phyloP scores from a whole-genome alignment of 2,329 filamentous ascomycete genomes.

The Aspergillus thermomutatus region DNA sequence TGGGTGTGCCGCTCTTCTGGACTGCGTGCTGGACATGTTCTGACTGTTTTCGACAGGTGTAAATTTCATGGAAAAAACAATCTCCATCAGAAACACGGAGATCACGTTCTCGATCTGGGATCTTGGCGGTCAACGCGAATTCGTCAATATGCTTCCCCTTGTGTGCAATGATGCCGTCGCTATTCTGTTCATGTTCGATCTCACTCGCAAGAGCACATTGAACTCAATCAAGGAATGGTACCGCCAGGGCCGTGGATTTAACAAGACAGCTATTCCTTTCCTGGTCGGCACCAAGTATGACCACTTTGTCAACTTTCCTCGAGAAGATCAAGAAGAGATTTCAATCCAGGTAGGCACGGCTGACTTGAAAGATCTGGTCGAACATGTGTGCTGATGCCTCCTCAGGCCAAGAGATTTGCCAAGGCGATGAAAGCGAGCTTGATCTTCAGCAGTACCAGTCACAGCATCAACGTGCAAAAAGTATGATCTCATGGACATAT shows the following conservation, averaged over 20 bases:
- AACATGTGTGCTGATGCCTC: slow-evolving; percentile 18
- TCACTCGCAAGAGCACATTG: slow-evolving; percentile 94
- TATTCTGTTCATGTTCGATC: slow-evolving; percentile 99
- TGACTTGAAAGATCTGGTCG: background rate
- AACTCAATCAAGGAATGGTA: slow-evolving; percentile 99
- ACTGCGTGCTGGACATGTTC: slow-evolving; percentile 11
- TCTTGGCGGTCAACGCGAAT: slow-evolving; percentile 93
- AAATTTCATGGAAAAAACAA: slow-evolving; percentile 99
- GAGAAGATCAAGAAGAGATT: slow-evolving; percentile 97
- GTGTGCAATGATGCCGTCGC: slow-evolving; percentile 99
- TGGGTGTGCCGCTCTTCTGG: slow-evolving; percentile 52
- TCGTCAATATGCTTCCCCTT: slow-evolving; percentile 99
- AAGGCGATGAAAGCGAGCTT: slow-evolving; percentile 97
- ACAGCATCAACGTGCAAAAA: slow-evolving; percentile 99
- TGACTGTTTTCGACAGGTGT: slow-evolving; percentile 58
- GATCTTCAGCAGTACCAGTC: slow-evolving; percentile 98
- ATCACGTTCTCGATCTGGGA: slow-evolving; percentile 99
- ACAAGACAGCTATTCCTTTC: slow-evolving; percentile 99
- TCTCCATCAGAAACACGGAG: slow-evolving; percentile 97
- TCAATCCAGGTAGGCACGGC: slow-evolving; percentile 71
- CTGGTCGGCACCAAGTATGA: slow-evolving; percentile 98
- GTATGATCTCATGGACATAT: slow-evolving; percentile 45
- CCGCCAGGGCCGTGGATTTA: slow-evolving; percentile 93
- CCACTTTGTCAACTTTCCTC: slow-evolving; percentile 97
- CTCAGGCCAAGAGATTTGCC: slow-evolving; percentile 84